phyloP scores from a whole-genome alignment of 495 filamentous ascomycete species.

The Elasticomyces elasticus region DNA sequence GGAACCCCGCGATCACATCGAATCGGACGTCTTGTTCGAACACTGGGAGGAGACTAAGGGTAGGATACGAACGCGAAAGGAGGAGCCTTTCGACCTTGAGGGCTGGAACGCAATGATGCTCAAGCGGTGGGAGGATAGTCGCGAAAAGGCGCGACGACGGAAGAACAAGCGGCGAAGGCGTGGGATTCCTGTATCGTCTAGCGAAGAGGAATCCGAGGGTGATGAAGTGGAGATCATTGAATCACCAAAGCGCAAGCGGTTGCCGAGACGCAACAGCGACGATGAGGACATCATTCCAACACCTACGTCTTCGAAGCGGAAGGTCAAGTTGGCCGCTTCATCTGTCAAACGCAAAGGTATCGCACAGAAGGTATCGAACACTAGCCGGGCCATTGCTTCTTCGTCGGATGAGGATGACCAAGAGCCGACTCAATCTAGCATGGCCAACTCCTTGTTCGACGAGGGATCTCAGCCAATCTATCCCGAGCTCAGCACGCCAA shows the following conservation, averaged over 20 bases:
- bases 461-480: slow-evolving; percentile 2
- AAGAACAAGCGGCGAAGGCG: slow-evolving; percentile 11
- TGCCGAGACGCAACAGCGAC: not conserved
- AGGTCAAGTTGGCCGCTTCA: not conserved
- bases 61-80: not conserved
- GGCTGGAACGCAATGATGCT: not conserved
- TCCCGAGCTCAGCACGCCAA: not conserved
- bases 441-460: not conserved
- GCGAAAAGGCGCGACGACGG: slow-evolving; percentile 1
- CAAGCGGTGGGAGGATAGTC: not conserved
- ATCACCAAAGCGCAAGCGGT: not conserved
- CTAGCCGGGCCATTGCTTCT: not conserved
- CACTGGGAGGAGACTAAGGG: slow-evolving; percentile 16
- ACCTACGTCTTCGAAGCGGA: not conserved
- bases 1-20: slow-evolving; percentile 15
- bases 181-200: not conserved
- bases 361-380: not conserved
- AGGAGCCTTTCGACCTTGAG: slow-evolving; percentile 7
- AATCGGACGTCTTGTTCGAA: not conserved
- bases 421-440: not conserved
- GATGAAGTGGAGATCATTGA: not conserved
- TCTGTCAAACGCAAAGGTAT: slow-evolving; percentile 3
- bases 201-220: slow-evolving; percentile 1
- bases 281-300: not conserved
- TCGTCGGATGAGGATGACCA: not conserved